A percentile compares a stretch with the other conserved stretches of the same genome.
These are phyloP conservation scores for Raffaelea albimanens DNA, from an alignment of 2,329 filamentous ascomycete species.

Conservation along the genomic window DNA sequence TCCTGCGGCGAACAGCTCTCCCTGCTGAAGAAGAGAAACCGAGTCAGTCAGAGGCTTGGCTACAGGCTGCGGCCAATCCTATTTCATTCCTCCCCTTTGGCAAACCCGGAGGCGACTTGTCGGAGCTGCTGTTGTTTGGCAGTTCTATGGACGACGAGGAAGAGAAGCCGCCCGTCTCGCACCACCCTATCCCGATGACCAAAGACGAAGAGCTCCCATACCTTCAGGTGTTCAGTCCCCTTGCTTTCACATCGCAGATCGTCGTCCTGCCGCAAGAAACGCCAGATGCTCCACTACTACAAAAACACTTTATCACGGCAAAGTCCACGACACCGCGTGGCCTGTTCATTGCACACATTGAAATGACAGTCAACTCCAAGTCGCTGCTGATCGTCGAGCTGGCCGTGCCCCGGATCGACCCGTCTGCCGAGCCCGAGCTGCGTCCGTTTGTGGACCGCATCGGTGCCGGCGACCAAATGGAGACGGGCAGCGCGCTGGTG, in stretches of 20 bases:
- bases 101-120: constrained; percentile 20
- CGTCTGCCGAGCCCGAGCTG: constrained; percentile 48
- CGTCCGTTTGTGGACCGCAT: constrained; percentile 40
- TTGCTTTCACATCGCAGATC: constrained; percentile 50
- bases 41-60: constrained; percentile 26
- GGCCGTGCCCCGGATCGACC: constrained; percentile 44
- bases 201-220: constrained; percentile 59
- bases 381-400: constrained; percentile 42
- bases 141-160: constrained; percentile 20
- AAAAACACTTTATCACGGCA: constrained; percentile 48
- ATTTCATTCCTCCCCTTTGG: constrained; percentile 43
- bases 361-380: constrained; percentile 48
- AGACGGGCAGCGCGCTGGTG: constrained; percentile 32
- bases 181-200: constrained; percentile 54
- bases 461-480: constrained; percentile 18
- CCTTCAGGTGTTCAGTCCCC: constrained; percentile 60
- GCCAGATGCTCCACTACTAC: constrained; percentile 24
- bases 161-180: constrained; percentile 41
- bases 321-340: constrained; percentile 34
- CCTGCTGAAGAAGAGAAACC: constrained; percentile 20
- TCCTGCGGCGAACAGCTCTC: constrained; percentile 32
- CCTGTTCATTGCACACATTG: constrained; percentile 47
- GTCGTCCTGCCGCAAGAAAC: constrained; percentile 27
- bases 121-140: constrained; percentile 13
- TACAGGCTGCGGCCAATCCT: constrained; percentile 41